Conservation (phyloP, 2,329 filamentous ascomycete species). For the Paramyrothecium sp. region DNA sequence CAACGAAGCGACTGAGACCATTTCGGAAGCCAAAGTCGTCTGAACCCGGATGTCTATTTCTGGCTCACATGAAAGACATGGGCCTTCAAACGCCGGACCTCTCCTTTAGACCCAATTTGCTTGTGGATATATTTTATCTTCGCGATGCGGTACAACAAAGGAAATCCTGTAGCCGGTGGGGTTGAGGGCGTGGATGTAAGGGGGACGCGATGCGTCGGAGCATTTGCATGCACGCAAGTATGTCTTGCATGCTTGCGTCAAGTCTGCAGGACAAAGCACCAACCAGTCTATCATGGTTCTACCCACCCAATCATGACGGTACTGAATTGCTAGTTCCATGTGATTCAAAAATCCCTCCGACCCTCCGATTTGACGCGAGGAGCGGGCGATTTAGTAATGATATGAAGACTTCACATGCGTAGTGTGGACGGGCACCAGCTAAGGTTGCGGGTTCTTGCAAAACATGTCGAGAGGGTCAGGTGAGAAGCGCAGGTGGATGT, state of each 20-base stretch:
- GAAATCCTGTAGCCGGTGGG: not conserved
- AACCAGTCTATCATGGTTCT: not conserved
- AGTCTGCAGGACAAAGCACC: no score
- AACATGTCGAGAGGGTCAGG: not conserved
- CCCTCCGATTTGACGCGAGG: constrained; percentile 18
- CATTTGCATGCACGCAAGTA: not conserved
- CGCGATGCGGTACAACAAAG: no score
- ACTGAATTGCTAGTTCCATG: not conserved
- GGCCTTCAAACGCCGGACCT: no score
- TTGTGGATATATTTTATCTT: no score
- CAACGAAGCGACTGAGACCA: constrained; percentile 5
- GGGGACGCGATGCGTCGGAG: not conserved
- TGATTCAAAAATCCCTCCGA: constrained; percentile 3
- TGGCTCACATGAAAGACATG: no score
- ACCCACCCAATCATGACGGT: not conserved
- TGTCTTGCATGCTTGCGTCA: not conserved
- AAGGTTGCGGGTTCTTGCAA: no score
- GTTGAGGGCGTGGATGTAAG: not conserved
- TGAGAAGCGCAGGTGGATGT: not conserved
- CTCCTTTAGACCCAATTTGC: no score
- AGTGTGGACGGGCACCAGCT: no score
- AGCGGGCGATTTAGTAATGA: not conserved
- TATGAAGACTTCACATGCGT: not conserved
- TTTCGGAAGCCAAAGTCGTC: constrained; percentile 6
- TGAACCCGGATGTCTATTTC: no score